Percentiles rank a stretch among this genome's conserved stretches.
phyloP scores from a whole-genome alignment of 345 rosid species.

The sweet orange (Citrus sinensis) region DVS_A1.0 CM039163.1:51123001-51123500 shows the following conservation, averaged over 20 bases:
- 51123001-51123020: background rate
- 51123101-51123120: background rate
- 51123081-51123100: background rate
- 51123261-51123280: conserved; percentile 80
- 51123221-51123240: conserved; percentile 95
- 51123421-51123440: conserved; percentile 99
- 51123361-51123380: conserved; percentile 83
- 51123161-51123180: conserved; percentile 79
- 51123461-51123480: conserved; percentile 95
- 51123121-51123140: background rate
- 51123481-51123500: conserved; percentile 66
- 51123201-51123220: conserved; percentile 95
- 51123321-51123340: background rate
- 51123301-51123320: background rate
- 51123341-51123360: background rate
- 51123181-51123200: conserved; percentile 90
- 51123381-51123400: conserved; percentile 99
- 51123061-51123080: too few relatives aligned
- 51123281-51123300: conserved; percentile 47
- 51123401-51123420: conserved; percentile 92
- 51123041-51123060: background rate
- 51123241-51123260: conserved; percentile 96
- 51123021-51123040: background rate
- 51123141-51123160: conserved; percentile 77
- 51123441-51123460: conserved; percentile 97